Conservation (phyloP, 768 basidiomycete genomes). For the Suillus weaverae region DNA sequence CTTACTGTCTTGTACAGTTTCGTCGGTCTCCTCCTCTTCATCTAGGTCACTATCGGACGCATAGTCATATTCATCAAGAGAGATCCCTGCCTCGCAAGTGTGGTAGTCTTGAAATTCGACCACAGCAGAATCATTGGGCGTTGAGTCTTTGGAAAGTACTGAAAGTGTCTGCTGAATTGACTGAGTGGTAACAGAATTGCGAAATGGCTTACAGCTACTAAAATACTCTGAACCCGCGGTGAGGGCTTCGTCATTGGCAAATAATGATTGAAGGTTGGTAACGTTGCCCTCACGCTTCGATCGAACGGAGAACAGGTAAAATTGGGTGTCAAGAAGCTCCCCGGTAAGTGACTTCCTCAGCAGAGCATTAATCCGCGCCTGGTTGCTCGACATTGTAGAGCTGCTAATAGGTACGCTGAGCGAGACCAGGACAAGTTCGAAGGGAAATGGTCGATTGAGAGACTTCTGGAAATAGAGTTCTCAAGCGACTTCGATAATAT, state of each 20-base stretch:
- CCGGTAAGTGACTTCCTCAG: slow-evolving; percentile 12
- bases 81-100: neutral
- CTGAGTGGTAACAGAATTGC: neutral
- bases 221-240: slow-evolving; percentile 18
- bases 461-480: neutral
- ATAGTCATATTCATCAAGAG: slow-evolving; percentile 20
- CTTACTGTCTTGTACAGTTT: neutral
- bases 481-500: neutral
- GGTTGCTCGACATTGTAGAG: slow-evolving; percentile 10
- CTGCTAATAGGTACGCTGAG: neutral
- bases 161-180: neutral
- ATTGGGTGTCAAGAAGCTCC: slow-evolving; percentile 21
- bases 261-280: slow-evolving; percentile 15
- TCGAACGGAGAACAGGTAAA: slow-evolving; percentile 20
- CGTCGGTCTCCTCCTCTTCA: slow-evolving; percentile 13
- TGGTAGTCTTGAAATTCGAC: slow-evolving; percentile 9
- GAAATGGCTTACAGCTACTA: slow-evolving; percentile 12
- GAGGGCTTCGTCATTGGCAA: slow-evolving; percentile 17
- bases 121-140: neutral
- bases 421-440: neutral
- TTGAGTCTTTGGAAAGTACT: slow-evolving; percentile 2
- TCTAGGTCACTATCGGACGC: slow-evolving; percentile 28
- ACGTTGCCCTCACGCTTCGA: slow-evolving; percentile 9
- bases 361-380: slow-evolving; percentile 6
- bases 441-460: neutral